Evolutionary conservation across 1,284 basidiomycete species (phyloP).

Genomic region (Boletus hoseneyae): DNA sequence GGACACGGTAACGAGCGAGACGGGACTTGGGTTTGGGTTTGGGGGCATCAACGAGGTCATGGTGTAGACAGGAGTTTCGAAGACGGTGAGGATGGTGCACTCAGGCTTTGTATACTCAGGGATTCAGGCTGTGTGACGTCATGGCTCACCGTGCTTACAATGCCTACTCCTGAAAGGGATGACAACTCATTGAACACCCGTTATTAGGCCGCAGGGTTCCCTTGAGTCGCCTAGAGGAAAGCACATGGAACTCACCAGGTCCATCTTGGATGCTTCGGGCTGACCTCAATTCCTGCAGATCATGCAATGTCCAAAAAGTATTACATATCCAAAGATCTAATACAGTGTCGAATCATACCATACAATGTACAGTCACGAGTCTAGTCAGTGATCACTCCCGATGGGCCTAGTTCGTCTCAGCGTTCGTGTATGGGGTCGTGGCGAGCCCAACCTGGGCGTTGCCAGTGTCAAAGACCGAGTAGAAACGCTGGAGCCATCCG

Average conservation of each 20-base stretch:
- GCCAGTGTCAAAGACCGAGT: conserved; percentile 32
- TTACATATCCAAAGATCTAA: background rate
- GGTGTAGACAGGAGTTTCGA: background rate
- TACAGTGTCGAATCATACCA: background rate
- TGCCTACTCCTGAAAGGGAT: no score
- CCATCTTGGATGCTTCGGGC: no score
- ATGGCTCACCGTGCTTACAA: background rate
- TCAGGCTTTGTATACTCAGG: background rate
- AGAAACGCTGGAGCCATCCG: conserved; percentile 35
- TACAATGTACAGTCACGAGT: no score
- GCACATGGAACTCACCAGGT: no score
- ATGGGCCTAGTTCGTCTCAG: conserved; percentile 26
- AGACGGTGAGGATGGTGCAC: background rate
- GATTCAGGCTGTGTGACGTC: conserved; percentile 6
- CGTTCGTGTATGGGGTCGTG: conserved; percentile 30
- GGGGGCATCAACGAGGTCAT: conserved; percentile 6
- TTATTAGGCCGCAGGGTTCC: no score
- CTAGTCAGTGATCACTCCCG: no score
- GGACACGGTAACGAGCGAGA: conserved; percentile 40
- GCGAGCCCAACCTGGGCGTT: conserved; percentile 33
- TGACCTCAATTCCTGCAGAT: no score
- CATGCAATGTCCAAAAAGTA: background rate
- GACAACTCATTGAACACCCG: no score
- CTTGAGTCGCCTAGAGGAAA: no score
- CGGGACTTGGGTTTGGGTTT: conserved; percentile 30